phyloP scores from a whole-genome alignment of 2,329 filamentous ascomycete genomes.

The Neurospora sp. region DNA sequence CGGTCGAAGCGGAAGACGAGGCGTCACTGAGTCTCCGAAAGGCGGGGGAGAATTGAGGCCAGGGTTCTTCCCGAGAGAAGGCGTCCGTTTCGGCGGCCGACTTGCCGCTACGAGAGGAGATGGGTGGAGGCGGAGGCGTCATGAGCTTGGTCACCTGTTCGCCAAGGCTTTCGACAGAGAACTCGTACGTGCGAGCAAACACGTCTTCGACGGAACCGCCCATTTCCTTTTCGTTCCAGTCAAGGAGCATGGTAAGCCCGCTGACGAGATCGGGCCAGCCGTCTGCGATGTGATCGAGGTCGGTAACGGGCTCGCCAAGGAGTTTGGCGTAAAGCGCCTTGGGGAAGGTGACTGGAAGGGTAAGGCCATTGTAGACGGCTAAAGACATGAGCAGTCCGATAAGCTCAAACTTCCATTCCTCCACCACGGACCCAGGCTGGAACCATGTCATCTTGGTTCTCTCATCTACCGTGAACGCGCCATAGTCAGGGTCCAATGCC shows the following conservation, averaged over 20 bases:
- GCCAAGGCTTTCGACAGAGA: constrained; percentile 55
- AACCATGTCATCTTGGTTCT: constrained; percentile 82
- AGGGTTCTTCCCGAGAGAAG: constrained; percentile 22
- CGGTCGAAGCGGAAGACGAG: constrained; percentile 7
- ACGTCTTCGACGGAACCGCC: constrained; percentile 65
- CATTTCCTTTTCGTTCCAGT: constrained; percentile 60
- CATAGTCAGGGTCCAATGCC: constrained; percentile 67
- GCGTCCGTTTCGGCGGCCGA: constrained; percentile 6
- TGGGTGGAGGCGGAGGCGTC: constrained; percentile 20
- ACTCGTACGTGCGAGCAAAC: constrained; percentile 78
- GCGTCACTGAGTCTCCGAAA: constrained; percentile 6
- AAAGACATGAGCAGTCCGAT: constrained; percentile 80
- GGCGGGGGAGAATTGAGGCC: constrained; percentile 41
- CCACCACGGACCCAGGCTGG: constrained; percentile 68
- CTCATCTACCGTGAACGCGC: constrained; percentile 69
- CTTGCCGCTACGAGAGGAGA: constrained; percentile 4
- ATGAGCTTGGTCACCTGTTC: constrained; percentile 48
- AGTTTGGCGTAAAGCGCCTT: constrained; percentile 74
- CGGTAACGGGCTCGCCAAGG: constrained; percentile 56
- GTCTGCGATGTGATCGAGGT: constrained; percentile 69
- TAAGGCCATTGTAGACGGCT: constrained; percentile 87
- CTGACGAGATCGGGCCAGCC: constrained; percentile 77
- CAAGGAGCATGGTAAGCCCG: constrained; percentile 60
- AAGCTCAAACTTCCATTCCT: constrained; percentile 82
- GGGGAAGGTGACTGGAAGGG: constrained; percentile 82